Percentiles rank a stretch among this genome's conserved stretches.
phyloP scores from a whole-genome alignment of 345 rosid species.

The Arabis alpina region DNA sequence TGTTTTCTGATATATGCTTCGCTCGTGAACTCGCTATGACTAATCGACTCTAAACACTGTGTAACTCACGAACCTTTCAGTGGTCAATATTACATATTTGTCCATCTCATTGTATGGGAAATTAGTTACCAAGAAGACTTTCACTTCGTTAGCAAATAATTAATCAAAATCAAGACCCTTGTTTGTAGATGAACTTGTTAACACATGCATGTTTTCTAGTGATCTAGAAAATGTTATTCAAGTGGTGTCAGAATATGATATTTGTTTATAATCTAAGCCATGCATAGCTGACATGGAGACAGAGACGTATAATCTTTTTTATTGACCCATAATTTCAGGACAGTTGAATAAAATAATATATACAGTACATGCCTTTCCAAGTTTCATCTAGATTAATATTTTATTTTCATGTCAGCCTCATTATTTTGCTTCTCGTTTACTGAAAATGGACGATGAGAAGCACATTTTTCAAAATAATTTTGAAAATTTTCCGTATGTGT shows the following conservation, averaged over 20 bases:
- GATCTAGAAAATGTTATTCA: slow-evolving; percentile 21
- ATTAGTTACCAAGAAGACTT: background rate
- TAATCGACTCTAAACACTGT: slow-evolving; percentile 30
- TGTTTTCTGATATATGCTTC: slow-evolving; percentile 33
- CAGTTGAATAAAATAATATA: slow-evolving; percentile 20
- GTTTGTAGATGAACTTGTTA: slow-evolving; percentile 28
- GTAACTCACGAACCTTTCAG: slow-evolving; percentile 22
- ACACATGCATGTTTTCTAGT: slow-evolving; percentile 29
- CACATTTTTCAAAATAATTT: slow-evolving; percentile 1
- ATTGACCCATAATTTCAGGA: slow-evolving; percentile 43
- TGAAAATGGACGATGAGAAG: slow-evolving; percentile 5
- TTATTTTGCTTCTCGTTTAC: slow-evolving; percentile 29
- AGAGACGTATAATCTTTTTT: slow-evolving; percentile 43
- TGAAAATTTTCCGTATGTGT: background rate
- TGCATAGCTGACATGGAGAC: slow-evolving; percentile 44
- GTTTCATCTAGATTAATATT: slow-evolving; percentile 30
- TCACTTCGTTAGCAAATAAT: background rate
- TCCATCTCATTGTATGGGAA: slow-evolving; percentile 4
- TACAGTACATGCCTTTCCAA: slow-evolving; percentile 19
- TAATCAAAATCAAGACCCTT: background rate
- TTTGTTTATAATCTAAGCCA: slow-evolving; percentile 34
- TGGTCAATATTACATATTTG: background rate
- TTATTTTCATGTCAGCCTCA: slow-evolving; percentile 34
- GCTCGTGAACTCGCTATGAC: slow-evolving; percentile 51
- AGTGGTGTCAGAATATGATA: slow-evolving; percentile 35